These are phyloP conservation scores for Colletotrichum somersetense DNA, from an alignment of 2,329 filamentous ascomycete genomes.

Conservation along the genomic window DNA sequence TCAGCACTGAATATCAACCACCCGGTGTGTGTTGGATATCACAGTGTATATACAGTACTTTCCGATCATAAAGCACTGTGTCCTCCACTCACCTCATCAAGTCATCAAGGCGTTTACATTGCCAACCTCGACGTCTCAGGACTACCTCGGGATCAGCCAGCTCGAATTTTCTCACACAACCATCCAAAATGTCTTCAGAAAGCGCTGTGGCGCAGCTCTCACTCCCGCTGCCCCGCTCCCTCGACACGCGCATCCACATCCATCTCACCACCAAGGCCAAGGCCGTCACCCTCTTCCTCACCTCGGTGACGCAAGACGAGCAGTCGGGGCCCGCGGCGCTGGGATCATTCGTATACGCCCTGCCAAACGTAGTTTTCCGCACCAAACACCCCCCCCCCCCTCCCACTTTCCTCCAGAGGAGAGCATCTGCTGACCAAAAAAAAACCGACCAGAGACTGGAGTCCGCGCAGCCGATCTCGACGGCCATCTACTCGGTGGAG, in stretches of 20 bases:
- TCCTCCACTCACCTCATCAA: constrained; percentile 7
- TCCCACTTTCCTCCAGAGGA: too few species aligned
- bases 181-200: constrained; percentile 43
- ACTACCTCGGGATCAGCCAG: neutral
- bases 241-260: constrained; percentile 72
- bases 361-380: constrained; percentile 80
- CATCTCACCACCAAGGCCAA: constrained; percentile 70
- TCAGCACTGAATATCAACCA: neutral
- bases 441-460: constrained; percentile 59
- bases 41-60: constrained; percentile 23
- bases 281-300: constrained; percentile 71
- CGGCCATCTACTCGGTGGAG: constrained; percentile 81
- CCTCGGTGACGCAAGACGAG: constrained; percentile 68
- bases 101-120: constrained; percentile 21
- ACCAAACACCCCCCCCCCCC: neutral
- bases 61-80: neutral
- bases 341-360: constrained; percentile 93
- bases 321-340: constrained; percentile 67
- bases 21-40: neutral
- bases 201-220: constrained; percentile 60
- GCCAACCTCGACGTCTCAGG: constrained; percentile 8
- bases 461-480: constrained; percentile 76
- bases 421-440: neutral
- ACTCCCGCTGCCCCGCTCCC: constrained; percentile 69
- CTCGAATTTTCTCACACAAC: neutral